Evolutionary conservation across 306 rosid genomes (phyloP).

Genomic region (Fagus crenata): DNA sequence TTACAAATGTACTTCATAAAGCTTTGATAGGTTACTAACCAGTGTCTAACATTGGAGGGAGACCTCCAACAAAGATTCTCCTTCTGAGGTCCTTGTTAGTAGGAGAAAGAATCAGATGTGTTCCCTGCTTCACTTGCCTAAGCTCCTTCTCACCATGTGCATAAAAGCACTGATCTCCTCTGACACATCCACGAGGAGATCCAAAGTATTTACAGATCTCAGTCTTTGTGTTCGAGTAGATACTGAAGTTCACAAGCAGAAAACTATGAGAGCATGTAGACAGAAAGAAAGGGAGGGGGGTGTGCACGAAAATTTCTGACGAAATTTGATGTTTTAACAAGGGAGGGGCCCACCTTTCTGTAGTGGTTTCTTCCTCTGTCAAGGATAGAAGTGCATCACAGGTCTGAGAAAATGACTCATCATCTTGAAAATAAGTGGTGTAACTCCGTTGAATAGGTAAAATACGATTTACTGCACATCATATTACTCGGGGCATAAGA

Average conservation of each 20-base stretch:
- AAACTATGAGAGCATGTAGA: constrained; percentile 15
- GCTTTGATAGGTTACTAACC: constrained; percentile 31
- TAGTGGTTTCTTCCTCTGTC: constrained; percentile 22
- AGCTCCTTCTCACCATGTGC: constrained; percentile 28
- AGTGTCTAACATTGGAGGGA: constrained; percentile 35
- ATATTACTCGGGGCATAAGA: not conserved
- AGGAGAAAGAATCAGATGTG: not conserved
- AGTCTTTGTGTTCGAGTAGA: constrained; percentile 20
- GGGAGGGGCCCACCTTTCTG: constrained; percentile 25
- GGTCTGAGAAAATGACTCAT: constrained; percentile 18
- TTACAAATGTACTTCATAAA: not conserved
- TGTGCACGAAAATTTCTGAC: not conserved
- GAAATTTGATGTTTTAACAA: not conserved
- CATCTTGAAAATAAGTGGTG: constrained; percentile 20
- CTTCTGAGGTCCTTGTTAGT: constrained; percentile 3
- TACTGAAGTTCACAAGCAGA: constrained; percentile 23
- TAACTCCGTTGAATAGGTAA: constrained; percentile 23
- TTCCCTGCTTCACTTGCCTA: constrained; percentile 24
- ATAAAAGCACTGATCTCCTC: constrained; percentile 42
- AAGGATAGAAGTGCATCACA: constrained; percentile 19
- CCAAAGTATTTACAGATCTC: constrained; percentile 39
- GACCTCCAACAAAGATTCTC: constrained; percentile 44
- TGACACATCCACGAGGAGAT: constrained; percentile 40
- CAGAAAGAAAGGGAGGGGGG: not conserved
- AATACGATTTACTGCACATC: constrained; percentile 30